Conservation (phyloP, 805 yeast genomes). For the Ogataea salicorniae region DNA sequence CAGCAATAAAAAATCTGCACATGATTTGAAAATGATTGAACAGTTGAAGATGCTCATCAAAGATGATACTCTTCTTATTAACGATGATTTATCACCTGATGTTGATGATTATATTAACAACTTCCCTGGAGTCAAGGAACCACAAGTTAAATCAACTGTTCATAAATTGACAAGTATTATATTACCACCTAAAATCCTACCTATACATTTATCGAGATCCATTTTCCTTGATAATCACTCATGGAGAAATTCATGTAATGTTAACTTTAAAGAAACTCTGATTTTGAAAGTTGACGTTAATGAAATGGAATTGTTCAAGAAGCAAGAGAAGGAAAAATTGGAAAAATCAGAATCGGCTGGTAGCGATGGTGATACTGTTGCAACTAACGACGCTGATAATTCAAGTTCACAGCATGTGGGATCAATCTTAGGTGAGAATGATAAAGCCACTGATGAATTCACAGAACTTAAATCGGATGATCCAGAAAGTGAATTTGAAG, state of each 20-base stretch:
- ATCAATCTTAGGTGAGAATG: conserved; percentile 10
- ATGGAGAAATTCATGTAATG: conserved; percentile 70
- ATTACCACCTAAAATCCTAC: conserved; percentile 64
- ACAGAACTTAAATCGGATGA: conserved; percentile 12
- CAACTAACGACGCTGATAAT: neutral
- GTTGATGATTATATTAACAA: conserved; percentile 42
- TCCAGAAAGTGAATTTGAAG: conserved; percentile 13
- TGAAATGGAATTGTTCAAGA: conserved; percentile 21
- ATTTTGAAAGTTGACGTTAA: conserved; percentile 42
- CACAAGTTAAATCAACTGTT: conserved; percentile 53
- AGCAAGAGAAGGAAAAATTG: conserved; percentile 2
- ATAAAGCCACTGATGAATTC: conserved; percentile 19
- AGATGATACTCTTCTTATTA: conserved; percentile 42
- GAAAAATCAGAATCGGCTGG: conserved; percentile 11
- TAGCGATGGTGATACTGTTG: conserved; percentile 8
- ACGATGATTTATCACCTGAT: conserved; percentile 57
- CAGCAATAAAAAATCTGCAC: conserved; percentile 11
- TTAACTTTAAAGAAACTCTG: conserved; percentile 53
- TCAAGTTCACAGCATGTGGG: conserved; percentile 10
- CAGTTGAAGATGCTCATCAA: conserved; percentile 33
- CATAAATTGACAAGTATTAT: conserved; percentile 58
- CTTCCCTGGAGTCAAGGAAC: conserved; percentile 29
- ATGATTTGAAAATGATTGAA: conserved; percentile 31
- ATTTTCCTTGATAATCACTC: conserved; percentile 62
- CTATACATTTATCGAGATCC: conserved; percentile 85